phyloP scores from a whole-genome alignment of 441 rosid genomes.

The Pelargonium citronellum region DNA sequence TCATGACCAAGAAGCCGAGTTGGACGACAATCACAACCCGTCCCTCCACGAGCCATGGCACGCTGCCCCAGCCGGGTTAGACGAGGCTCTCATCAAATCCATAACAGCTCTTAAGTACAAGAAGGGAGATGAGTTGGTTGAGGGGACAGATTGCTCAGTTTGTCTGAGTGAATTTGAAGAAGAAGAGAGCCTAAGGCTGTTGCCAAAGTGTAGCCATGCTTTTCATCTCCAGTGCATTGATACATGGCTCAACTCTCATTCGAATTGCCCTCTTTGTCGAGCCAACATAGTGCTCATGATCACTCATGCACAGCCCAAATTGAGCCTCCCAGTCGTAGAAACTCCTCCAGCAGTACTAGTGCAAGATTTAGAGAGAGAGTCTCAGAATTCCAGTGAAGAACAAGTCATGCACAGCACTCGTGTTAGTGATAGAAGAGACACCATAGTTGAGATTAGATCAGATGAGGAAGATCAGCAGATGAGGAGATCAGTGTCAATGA shows the following conservation, averaged over 20 bases:
- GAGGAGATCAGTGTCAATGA: conserved; percentile 58
- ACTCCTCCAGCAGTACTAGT: conserved; percentile 21
- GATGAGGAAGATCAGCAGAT: conserved; percentile 23
- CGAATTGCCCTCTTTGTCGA: conserved; percentile 27
- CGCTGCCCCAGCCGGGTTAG: conserved; percentile 16
- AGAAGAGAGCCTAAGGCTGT: conserved; percentile 24
- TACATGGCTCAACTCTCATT: conserved; percentile 25
- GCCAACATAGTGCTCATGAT: conserved; percentile 12
- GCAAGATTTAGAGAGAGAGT: conserved; percentile 20
- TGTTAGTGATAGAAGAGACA: conserved; percentile 27
- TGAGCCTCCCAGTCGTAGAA: conserved; percentile 22
- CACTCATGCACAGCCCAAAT: conserved; percentile 19
- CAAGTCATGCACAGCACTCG: conserved; percentile 8
- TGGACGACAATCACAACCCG: conserved; percentile 11
- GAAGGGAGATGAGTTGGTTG: conserved; percentile 18
- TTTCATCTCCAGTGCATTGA: conserved; percentile 28
- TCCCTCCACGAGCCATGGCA: conserved; percentile 20
- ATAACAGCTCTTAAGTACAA: conserved; percentile 23
- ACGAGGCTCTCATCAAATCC: conserved; percentile 23
- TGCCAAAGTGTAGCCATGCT: conserved; percentile 26
- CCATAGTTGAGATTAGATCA: conserved; percentile 31
- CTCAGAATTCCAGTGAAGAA: too few species aligned
- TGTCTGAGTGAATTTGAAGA: conserved; percentile 26
- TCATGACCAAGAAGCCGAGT: neutral
- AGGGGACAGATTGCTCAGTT: conserved; percentile 25